Percentiles rank a stretch among this genome's conserved stretches.
Conservation (phyloP, 2,329 filamentous ascomycete genomes). For the Neofusicoccum sp. region DNA sequence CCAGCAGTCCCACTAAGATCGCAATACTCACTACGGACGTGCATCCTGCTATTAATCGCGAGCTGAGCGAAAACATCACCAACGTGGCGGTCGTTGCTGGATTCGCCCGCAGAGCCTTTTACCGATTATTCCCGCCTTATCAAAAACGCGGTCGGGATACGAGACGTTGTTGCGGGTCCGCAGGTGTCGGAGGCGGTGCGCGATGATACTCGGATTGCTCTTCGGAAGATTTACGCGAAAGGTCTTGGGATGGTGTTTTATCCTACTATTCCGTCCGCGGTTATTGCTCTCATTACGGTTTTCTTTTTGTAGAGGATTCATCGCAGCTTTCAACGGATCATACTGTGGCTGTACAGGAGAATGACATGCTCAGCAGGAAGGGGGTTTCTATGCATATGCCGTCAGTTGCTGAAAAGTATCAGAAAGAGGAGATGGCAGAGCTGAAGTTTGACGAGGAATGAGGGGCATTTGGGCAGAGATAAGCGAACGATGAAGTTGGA, state of each 20-base stretch:
- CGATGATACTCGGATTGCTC: constrained; percentile 23
- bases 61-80: constrained; percentile 29
- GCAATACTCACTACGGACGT: constrained; percentile 26
- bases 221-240: constrained; percentile 31
- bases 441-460: background rate
- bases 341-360: constrained; percentile 31
- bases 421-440: background rate
- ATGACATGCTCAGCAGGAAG: constrained; percentile 20
- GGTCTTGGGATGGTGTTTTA: constrained; percentile 28
- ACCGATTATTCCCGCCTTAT: constrained; percentile 30
- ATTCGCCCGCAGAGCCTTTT: background rate
- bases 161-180: constrained; percentile 19
- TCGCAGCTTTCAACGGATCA: constrained; percentile 33
- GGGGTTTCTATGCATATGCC: background rate
- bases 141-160: constrained; percentile 31
- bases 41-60: constrained; percentile 25
- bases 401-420: background rate
- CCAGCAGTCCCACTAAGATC: constrained; percentile 24
- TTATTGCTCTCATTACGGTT: constrained; percentile 23
- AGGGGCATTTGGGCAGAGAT: background rate
- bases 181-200: constrained; percentile 20
- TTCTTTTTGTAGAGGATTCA: constrained; percentile 27
- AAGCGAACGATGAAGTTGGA: background rate
- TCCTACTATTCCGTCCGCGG: constrained; percentile 27
- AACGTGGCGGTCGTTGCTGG: constrained; percentile 29